phyloP scores from a whole-genome alignment of 2,329 filamentous ascomycete species.

The Apiospora koreana region DNA sequence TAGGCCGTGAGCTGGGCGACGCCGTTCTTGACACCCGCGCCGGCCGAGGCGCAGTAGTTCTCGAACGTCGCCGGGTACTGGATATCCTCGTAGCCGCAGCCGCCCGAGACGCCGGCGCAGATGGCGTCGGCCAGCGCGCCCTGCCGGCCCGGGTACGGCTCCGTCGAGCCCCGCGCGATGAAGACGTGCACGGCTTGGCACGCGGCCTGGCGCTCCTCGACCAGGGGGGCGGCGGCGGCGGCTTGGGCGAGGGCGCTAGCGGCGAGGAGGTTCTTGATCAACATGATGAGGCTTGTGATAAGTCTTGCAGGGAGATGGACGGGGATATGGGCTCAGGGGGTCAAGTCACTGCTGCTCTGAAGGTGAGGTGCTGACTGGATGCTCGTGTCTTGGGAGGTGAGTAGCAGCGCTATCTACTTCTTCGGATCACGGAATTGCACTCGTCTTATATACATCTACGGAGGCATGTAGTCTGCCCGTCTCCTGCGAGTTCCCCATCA shows the following conservation, averaged over 20 bases:
- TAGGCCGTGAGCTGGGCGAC: not conserved
- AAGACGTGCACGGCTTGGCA: constrained; percentile 8
- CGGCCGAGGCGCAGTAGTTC: constrained; percentile 8
- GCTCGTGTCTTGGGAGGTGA: not conserved
- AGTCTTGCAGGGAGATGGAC: not conserved
- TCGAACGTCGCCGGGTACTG: constrained; percentile 10
- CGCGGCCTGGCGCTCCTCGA: constrained; percentile 10
- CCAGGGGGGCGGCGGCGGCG: not conserved
- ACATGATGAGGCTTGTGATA: not conserved
- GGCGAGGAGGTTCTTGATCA: constrained; percentile 11
- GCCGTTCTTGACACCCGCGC: not conserved
- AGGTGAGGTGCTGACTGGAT: not conserved
- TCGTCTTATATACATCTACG: not conserved
- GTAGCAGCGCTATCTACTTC: not conserved
- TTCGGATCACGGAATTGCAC: not conserved
- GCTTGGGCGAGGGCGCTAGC: constrained; percentile 2
- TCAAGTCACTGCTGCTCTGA: not conserved
- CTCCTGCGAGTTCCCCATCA: not conserved
- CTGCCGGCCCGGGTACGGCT: constrained; percentile 9
- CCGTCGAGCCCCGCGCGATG: constrained; percentile 9
- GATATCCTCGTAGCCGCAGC: constrained; percentile 11
- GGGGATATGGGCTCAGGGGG: too few relatives aligned
- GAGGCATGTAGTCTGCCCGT: not conserved
- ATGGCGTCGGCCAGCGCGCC: constrained; percentile 7
- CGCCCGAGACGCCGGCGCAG: constrained; percentile 12